A percentile compares a stretch with the other conserved stretches of the same genome.
Conservation (phyloP, 192 early-diverging fungal species). For the Mortierella alpina region DNA sequence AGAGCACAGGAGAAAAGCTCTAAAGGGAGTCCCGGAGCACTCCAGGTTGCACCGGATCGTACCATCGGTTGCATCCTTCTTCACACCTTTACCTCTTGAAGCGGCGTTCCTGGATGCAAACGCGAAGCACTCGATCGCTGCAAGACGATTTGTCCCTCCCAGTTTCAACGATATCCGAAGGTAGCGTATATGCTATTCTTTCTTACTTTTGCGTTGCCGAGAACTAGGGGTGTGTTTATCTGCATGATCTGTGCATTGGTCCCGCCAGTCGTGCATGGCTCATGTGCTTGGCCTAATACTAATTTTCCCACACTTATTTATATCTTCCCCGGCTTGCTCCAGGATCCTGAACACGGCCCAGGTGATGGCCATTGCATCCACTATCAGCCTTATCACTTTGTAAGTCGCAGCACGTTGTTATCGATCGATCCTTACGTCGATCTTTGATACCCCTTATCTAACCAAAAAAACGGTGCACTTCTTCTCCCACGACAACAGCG, state of each 20-base stretch:
- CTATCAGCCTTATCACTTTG: conserved; percentile 86
- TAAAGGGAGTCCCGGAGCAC: conserved; percentile 68
- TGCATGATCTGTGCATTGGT: neutral
- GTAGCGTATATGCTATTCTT: conserved; percentile 16
- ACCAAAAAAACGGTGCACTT: neutral
- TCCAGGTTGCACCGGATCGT: conserved; percentile 83
- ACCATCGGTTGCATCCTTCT: conserved; percentile 86
- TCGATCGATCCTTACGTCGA: neutral
- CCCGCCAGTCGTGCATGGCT: neutral
- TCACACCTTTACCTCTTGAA: conserved; percentile 82
- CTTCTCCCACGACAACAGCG: conserved; percentile 53
- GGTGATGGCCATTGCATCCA: conserved; percentile 76
- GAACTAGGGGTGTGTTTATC: neutral
- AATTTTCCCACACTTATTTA: neutral
- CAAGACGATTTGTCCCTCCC: conserved; percentile 86
- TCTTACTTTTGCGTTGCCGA: neutral
- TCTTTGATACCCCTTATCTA: neutral
- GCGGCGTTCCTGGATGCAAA: conserved; percentile 80
- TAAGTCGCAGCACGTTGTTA: conserved; percentile 32
- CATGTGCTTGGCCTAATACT: neutral
- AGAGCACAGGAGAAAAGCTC: conserved; percentile 54
- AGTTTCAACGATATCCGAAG: conserved; percentile 92
- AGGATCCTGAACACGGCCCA: conserved; percentile 93
- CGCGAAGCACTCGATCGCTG: conserved; percentile 73
- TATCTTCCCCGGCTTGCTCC: neutral